Percentiles rank a stretch among this genome's conserved stretches.
phyloP scores from a whole-genome alignment of 202 grass and related monocot species.

The Brachypodium distachyon region DNA sequence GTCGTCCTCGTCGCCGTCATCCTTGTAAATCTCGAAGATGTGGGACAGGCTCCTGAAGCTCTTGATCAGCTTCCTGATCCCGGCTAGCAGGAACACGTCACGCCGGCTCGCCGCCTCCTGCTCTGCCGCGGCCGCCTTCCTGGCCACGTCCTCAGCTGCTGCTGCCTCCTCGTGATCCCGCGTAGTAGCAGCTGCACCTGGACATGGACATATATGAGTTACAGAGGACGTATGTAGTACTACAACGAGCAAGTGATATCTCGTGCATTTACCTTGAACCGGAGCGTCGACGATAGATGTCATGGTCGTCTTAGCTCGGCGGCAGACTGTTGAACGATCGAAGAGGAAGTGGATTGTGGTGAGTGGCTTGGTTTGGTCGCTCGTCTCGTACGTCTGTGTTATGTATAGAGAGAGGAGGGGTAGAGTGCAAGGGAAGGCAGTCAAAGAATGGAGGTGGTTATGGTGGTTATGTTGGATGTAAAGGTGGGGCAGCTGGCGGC shows the following conservation, averaged over 20 bases:
- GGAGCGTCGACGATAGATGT: conserved; percentile 12
- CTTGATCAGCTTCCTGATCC: conserved; percentile 69
- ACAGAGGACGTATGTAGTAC: too few species aligned
- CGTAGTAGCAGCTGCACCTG: background rate
- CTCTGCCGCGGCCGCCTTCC: background rate
- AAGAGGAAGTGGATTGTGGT: background rate
- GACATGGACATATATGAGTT: too few species aligned
- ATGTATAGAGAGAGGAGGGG: conserved; percentile 20
- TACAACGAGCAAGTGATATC: background rate
- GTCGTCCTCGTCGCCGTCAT: background rate
- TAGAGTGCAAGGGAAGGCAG: conserved; percentile 78
- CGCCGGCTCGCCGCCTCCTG: background rate
- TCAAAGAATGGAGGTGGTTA: conserved; percentile 70
- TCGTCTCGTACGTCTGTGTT: background rate
- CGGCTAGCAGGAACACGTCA: conserved; percentile 35
- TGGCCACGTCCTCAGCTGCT: background rate
- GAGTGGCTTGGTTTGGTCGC: conserved; percentile 1
- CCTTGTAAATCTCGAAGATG: conserved; percentile 52
- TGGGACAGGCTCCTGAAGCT: conserved; percentile 69
- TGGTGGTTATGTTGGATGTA: conserved; percentile 53
- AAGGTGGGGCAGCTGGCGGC: conserved; percentile 32
- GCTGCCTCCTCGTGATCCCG: background rate
- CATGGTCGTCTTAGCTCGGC: conserved; percentile 6
- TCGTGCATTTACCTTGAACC: conserved; percentile 10
- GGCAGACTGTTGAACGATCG: background rate